Evolutionary conservation across 352 stramenopile species (phyloP), one percentile per base, ranked within the genome.

Genomic region (Hyaloperonospora arabidopsidis): DNA sequence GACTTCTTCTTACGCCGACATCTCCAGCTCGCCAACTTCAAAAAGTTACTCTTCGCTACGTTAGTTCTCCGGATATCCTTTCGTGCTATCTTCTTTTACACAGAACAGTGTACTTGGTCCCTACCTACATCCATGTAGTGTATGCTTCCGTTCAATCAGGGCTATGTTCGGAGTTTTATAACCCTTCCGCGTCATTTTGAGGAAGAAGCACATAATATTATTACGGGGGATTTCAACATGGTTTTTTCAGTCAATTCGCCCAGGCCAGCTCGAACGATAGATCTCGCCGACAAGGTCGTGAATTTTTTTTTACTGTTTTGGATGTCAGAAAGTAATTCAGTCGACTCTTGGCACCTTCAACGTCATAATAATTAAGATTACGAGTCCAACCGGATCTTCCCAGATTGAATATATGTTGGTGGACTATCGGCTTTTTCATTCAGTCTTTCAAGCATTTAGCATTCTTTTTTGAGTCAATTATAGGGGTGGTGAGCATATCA

Each of bases 61-160:
- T 10, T 1, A 52, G 29, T 48, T 18, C 29, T 1, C 15, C n/a
- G 11, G 40, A 32, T 0, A 11, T 49, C 18, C 12, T 52, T 8
- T 17, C 5, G 17, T 34, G 47, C 6, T 62, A 62, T n/a, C 41
- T 62, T 17, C 12, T 62, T 3, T 6, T 62, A 1, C 29, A 28
- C 8, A 40, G 40, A 0, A 25, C 1, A 1, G 5, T 57, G 14
- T 29, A 62, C 41, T 36, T 15, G 4, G 43, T 53, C 0, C 8
- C 4, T 21, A 57, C 23, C 13, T 63, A 50, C 35, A 53, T 63
- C 7, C 49, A 57, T n/a, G 49, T 57, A 15, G 49, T 63, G 17
- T 57, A 63, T 43, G 55, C 48, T 0, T 22, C 43, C 6, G 48
- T 53, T 6, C 12, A 43, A 21, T 35, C 47, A 5, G 14, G 2